Evolutionary conservation across 805 yeast species (phyloP).

Genomic region (Ogataea dorogensis): DNA sequence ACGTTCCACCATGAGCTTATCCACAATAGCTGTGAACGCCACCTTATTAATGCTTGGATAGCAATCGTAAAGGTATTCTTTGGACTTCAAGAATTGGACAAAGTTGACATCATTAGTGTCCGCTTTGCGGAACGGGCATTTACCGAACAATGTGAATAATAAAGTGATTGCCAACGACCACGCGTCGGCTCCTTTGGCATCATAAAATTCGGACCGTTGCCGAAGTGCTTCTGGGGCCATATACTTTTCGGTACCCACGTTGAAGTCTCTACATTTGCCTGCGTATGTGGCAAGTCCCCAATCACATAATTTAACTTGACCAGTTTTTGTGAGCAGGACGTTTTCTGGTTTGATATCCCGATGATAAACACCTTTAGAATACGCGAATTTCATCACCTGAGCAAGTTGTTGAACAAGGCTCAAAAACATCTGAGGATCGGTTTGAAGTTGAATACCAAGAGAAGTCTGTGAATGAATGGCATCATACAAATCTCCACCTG

Average conservation of each 20-base stretch:
- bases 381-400: conserved; percentile 53
- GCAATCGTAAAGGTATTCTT: conserved; percentile 46
- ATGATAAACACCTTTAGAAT: conserved; percentile 59
- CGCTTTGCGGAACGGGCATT: conserved; percentile 49
- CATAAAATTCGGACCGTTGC: conserved; percentile 30
- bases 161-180: conserved; percentile 57
- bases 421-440: conserved; percentile 24
- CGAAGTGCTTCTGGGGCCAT: conserved; percentile 53
- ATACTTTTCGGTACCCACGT: conserved; percentile 58
- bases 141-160: conserved; percentile 49
- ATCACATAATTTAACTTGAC: conserved; percentile 62
- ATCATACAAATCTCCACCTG: conserved; percentile 68
- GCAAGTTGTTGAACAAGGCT: conserved; percentile 47
- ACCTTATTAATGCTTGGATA: conserved; percentile 45
- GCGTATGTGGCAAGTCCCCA: conserved; percentile 64
- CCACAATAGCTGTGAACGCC: conserved; percentile 41
- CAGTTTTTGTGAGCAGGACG: conserved; percentile 49
- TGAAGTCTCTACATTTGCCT: conserved; percentile 33
- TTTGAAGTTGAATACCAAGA: conserved; percentile 28
- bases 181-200: conserved; percentile 47
- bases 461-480: conserved; percentile 37
- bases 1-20: conserved; percentile 42
- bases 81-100: conserved; percentile 40
- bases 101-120: conserved; percentile 41
- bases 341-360: conserved; percentile 77